Conservation (phyloP, 164 flowering plant genomes). For the Magnolia changhungtana region DNA sequence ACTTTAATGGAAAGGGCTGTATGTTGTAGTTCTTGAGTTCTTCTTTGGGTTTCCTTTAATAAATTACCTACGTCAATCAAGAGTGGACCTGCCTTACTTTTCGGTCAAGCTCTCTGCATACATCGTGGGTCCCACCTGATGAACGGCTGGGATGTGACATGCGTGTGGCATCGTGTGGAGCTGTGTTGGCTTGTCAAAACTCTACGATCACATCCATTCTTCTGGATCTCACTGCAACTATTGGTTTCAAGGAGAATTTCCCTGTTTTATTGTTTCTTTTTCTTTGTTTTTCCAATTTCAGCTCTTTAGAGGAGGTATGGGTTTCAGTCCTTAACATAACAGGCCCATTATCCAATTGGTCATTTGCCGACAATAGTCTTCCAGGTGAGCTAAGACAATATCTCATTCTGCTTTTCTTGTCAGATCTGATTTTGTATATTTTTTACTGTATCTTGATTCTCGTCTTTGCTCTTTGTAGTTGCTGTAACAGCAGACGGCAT, state of each 20-base stretch:
- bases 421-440: neutral
- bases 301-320: slow-evolving; percentile 89
- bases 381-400: slow-evolving; percentile 47
- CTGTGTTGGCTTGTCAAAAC: neutral
- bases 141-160: neutral
- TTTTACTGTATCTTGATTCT: neutral
- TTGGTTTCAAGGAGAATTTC: neutral
- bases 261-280: neutral
- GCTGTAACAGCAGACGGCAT: slow-evolving; percentile 60
- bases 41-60: neutral
- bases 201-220: neutral
- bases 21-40: too few species aligned
- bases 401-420: slow-evolving; percentile 1
- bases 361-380: slow-evolving; percentile 66
- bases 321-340: slow-evolving; percentile 91
- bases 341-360: slow-evolving; percentile 92
- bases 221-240: neutral
- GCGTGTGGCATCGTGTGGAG: neutral
- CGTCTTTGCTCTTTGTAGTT: slow-evolving; percentile 40
- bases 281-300: slow-evolving; percentile 32
- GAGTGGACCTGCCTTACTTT: neutral
- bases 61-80: neutral
- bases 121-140: neutral
- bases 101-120: neutral
- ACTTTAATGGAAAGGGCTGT: neutral